Base-by-base conservation (phyloP, 192 early-diverging fungal species). In the Coemansia sp. region DNA sequence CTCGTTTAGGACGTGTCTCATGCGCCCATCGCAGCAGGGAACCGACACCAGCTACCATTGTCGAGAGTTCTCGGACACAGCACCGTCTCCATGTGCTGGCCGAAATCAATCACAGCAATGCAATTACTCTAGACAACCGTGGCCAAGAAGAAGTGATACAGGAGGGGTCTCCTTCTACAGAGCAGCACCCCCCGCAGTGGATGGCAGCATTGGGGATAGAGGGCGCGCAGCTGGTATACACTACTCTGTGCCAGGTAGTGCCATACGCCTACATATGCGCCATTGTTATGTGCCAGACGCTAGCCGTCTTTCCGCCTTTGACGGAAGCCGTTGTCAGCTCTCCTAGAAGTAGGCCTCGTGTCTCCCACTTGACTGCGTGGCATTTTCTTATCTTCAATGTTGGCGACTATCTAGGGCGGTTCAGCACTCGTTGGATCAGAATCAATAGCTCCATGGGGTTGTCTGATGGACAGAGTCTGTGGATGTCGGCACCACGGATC, bases 371-470 rank as follows among this genome's bases (percentile, higher is more conserved):
- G 22, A 86, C 90, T 32, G 85, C 90, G 3, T 77, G 91, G 48
- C 90, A 91, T 60, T 94, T 94, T 57, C 72, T 94, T 51, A 48
- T 87, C 8, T 92, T 87, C 66, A 92, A 91, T 66, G 9, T 91
- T 26, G 89, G 89, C 61, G 92, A 94, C 60, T 94, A 88, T 85
- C 42, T 87, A 8, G 92, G 92, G 1, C 82, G 87, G 21, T 63
- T 72, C 19, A 70, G 87, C 21, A 87, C 86, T 32, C 81, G 82
- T 57, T 80, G 84, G 52, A 32, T 82, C 26, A 52, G 45, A 15
- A 60, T 63, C 59, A 45, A 12, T 15, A 8, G 32, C 5, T 40
- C 9, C 3, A 4, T 47, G 46, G 12, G 16, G 56, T 16, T 13
- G n/a, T 36, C 56, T 40, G 6, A 18, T 22, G 49, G 19, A 6